Percentiles rank a stretch among this genome's conserved stretches.
Conservation (phyloP, 257 asterid species). For the Solanum megistacrolobum region DNA sequence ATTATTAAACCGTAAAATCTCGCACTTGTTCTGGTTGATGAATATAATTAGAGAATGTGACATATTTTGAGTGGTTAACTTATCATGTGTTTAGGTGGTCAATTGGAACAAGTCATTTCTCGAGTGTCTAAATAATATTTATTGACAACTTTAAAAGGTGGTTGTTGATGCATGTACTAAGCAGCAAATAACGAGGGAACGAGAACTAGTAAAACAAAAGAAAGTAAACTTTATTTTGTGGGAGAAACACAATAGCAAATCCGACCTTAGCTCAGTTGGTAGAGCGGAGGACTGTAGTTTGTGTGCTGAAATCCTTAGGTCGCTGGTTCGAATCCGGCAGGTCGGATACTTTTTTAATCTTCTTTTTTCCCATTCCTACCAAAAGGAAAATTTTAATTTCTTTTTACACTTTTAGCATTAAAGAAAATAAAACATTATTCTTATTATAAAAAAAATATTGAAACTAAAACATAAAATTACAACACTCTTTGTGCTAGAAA, state of each 20-base stretch:
- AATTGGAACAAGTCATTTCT: accelerated
- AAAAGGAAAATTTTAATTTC: too few species aligned
- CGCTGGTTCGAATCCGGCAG: conserved; percentile 42
- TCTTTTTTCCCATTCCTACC: neutral
- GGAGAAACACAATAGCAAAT: accelerated
- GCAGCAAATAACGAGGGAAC: neutral
- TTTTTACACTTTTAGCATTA: neutral
- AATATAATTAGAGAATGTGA: neutral
- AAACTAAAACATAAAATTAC: neutral
- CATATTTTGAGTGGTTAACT: neutral
- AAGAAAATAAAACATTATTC: neutral
- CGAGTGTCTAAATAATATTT: neutral
- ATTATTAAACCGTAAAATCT: neutral
- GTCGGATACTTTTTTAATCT: conserved; percentile 2
- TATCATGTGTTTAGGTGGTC: neutral
- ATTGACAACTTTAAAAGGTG: neutral
- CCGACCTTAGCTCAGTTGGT: conserved; percentile 1
- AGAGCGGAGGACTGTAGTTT: conserved; percentile 1
- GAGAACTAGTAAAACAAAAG: neutral
- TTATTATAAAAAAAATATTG: too few species aligned
- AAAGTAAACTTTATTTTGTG: neutral
- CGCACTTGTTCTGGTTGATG: neutral
- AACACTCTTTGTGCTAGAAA: neutral
- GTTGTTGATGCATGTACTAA: neutral
- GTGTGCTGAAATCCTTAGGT: conserved; percentile 14